These are phyloP conservation scores for Penicillium italicum DNA, from an alignment of 2,329 filamentous ascomycete genomes.

Conservation along the genomic window DNA sequence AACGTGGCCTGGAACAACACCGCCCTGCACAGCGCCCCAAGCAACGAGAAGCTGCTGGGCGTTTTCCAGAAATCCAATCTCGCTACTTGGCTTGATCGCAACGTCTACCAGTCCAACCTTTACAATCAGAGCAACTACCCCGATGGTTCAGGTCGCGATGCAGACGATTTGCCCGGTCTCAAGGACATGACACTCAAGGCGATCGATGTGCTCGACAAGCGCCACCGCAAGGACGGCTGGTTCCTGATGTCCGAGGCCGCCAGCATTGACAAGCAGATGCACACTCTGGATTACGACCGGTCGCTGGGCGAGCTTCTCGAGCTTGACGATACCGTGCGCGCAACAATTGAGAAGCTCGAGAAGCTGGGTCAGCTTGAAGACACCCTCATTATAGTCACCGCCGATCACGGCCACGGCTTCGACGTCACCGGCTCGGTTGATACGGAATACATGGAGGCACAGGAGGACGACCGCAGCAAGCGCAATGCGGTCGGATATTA, in stretches of 20 bases:
- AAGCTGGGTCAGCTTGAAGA: conserved; percentile 65
- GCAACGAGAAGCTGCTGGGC: conserved; percentile 64
- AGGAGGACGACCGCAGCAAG: conserved; percentile 66
- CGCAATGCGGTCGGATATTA: conserved; percentile 72
- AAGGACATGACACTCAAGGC: conserved; percentile 90
- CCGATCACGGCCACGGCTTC: conserved; percentile 88
- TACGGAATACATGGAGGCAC: conserved; percentile 68
- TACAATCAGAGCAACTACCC: conserved; percentile 65
- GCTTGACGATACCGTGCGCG: conserved; percentile 76
- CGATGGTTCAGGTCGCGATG: conserved; percentile 59
- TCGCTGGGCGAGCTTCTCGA: conserved; percentile 81
- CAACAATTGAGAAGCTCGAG: conserved; percentile 67
- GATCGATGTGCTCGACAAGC: conserved; percentile 68
- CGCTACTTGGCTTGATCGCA: conserved; percentile 82
- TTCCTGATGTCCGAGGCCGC: conserved; percentile 86
- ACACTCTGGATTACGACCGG: conserved; percentile 77
- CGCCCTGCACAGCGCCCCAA: conserved; percentile 56
- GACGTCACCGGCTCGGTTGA: conserved; percentile 81
- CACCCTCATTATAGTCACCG: conserved; percentile 74
- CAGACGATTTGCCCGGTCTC: conserved; percentile 73
- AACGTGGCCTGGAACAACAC: conserved; percentile 71
- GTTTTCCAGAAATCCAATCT: conserved; percentile 73
- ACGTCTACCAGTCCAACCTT: conserved; percentile 72
- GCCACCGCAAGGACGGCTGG: conserved; percentile 67
- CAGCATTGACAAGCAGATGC: conserved; percentile 88